Conservation (phyloP, 148 eudicot species). For the Beta vulgaris region DNA sequence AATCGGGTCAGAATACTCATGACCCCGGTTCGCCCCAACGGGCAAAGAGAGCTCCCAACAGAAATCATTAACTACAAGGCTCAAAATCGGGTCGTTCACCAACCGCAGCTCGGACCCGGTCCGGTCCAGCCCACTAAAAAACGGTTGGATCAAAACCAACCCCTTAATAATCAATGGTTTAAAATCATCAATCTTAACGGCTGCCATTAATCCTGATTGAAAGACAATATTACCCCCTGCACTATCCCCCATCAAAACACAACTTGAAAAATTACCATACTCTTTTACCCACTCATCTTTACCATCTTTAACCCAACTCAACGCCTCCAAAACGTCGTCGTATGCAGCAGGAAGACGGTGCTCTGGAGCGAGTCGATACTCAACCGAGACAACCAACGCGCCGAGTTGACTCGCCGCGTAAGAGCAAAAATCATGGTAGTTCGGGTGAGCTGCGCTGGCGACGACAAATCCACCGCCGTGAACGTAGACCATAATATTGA, state of each 20-base stretch:
- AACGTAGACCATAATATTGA: conserved; percentile 37
- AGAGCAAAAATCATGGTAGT: conserved; percentile 32
- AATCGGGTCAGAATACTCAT: conserved; percentile 48
- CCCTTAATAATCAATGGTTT: conserved; percentile 48
- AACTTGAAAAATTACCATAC: conserved; percentile 40
- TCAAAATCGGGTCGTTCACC: conserved; percentile 26
- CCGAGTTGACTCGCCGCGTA: conserved; percentile 25
- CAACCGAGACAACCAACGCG: conserved; percentile 47
- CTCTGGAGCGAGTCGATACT: conserved; percentile 62
- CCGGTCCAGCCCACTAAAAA: conserved; percentile 42
- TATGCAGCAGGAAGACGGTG: conserved; percentile 64
- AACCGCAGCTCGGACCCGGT: conserved; percentile 50
- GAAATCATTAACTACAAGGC: conserved; percentile 27
- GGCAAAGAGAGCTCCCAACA: conserved; percentile 54
- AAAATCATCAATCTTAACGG: conserved; percentile 22
- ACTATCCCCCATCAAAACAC: conserved; percentile 51
- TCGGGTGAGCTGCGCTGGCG: conserved; percentile 21
- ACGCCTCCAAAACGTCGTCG: conserved; percentile 50
- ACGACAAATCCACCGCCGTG: conserved; percentile 65
- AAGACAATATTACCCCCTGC: conserved; percentile 60
- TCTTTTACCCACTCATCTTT: conserved; percentile 42
- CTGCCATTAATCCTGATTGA: conserved; percentile 42
- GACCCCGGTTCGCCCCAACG: conserved; percentile 39
- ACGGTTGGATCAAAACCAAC: conserved; percentile 49
- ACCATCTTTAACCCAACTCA: conserved; percentile 37